Conservation (phyloP, 2,329 filamentous ascomycete genomes). For the Fusarium nodosum region DNA sequence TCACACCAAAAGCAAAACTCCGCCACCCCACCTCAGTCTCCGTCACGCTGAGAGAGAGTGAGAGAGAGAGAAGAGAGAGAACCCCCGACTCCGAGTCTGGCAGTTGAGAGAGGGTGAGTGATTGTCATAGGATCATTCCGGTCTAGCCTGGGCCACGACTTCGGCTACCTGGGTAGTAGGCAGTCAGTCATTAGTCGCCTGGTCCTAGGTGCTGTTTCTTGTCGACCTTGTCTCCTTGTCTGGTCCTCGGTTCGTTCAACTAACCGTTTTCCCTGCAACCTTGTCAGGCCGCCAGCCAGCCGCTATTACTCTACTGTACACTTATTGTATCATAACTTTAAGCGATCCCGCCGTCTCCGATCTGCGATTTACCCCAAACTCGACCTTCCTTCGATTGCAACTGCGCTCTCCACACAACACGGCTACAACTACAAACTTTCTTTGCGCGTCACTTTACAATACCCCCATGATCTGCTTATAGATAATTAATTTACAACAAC, state of each 20-base stretch:
- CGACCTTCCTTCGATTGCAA: constrained; percentile 23
- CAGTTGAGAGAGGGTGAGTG: constrained; percentile 6
- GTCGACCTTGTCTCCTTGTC: constrained; percentile 36
- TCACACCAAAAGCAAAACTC: constrained; percentile 43
- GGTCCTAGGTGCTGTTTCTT: constrained; percentile 9
- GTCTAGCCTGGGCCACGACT: neutral
- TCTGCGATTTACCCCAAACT: constrained; percentile 38
- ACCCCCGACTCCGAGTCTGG: constrained; percentile 16
- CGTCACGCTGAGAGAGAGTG: constrained; percentile 24
- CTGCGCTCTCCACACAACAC: constrained; percentile 28
- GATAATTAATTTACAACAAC: constrained; percentile 10
- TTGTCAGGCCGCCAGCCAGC: neutral
- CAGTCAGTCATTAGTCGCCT: constrained; percentile 18
- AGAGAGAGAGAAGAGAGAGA: neutral
- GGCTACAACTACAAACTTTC: constrained; percentile 10
- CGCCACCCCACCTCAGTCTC: constrained; percentile 42
- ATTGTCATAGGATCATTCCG: constrained; percentile 33
- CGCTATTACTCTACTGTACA: neutral
- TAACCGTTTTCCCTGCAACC: constrained; percentile 6
- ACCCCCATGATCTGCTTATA: constrained; percentile 9
- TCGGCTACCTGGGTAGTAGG: neutral
- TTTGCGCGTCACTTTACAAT: constrained; percentile 3
- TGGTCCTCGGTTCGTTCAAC: constrained; percentile 13
- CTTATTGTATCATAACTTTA: constrained; percentile 37
- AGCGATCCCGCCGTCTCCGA: constrained; percentile 40